A percentile compares a stretch with the other conserved stretches of the same genome.
Conservation (phyloP, 257 asterid species). For the Marsdenia floribunda region DNA sequence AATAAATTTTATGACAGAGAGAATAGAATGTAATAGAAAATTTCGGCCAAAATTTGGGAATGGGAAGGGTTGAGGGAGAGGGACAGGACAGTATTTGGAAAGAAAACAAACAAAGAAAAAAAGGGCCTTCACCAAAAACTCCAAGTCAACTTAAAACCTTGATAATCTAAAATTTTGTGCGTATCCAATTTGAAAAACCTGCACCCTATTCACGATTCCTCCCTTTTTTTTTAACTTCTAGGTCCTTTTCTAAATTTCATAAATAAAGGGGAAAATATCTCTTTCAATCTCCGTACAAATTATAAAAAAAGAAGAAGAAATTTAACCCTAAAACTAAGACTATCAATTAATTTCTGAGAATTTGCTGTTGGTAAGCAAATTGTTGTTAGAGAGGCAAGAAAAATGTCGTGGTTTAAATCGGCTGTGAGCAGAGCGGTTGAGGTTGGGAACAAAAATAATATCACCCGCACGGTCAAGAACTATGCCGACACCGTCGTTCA, state of each 20-base stretch:
- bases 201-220: conserved; percentile 11
- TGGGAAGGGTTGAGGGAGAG: too few relatives aligned
- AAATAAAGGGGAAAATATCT: neutral
- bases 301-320: neutral
- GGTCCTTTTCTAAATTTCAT: neutral
- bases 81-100: too few relatives aligned
- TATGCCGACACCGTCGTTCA: conserved; percentile 91
- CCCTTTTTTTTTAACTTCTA: neutral
- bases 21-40: too few relatives aligned
- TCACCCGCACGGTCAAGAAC: conserved; percentile 81
- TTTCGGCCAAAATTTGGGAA: too few relatives aligned
- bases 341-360: neutral
- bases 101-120: too few relatives aligned
- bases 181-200: conserved; percentile 4
- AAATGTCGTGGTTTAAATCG: conserved; percentile 91
- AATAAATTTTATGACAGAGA: too few relatives aligned
- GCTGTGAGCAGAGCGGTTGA: conserved; percentile 97
- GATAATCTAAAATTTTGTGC: neutral
- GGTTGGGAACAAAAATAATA: conserved; percentile 87
- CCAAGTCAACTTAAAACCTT: neutral
- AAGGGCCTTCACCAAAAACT: too few relatives aligned
- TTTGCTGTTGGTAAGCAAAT: neutral
- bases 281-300: neutral
- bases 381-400: conserved; percentile 12
- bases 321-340: conserved; percentile 5